Base-by-base conservation (phyloP, 2,329 filamentous ascomycete genomes). In the Plectosphaerella plurivora region DNA sequence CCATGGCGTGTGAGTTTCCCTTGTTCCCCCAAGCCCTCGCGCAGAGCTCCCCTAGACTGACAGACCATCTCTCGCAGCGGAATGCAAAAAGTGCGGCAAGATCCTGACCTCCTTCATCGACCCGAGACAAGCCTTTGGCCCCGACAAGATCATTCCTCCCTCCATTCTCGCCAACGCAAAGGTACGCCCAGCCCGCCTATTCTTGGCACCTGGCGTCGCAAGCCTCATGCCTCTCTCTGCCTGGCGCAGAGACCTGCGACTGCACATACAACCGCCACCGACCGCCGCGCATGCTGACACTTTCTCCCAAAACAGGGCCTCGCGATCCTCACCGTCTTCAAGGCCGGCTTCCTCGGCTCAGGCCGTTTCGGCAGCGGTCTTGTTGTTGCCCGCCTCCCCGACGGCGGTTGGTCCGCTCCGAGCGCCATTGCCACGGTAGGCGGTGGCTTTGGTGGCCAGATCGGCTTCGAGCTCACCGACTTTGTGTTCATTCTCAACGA, bases 401-500 rank as follows among this genome's bases (percentile, higher is more conserved):
- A 93, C 67, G 89, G 89, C 41, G 77, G 77, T 52, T 95, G 89
- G 89, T 91, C 87, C 58, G 89, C 89, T 3, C 89, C 89, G 12
- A 88, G 84, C 53, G 90, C 89, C 49, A 91, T 94, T 64, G 86
- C 86, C 50, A 91, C 88, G 1, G 84, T 87, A 25, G 90, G 90
- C 60, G 90, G 86, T 51, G 90, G 89, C 22, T 89, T 95, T 59
- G 89, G 89, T 60, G 89, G 89, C 41, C 89, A 94, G 72, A 90
- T 95, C 63, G 89, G 89, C 36, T 89, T 93, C 69, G 90, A 95
- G 70, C 72, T 95, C 56, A 94, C 90, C 54, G 90, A 94, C 68
- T 99, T 99, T 67, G 94, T 99, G 67, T 97, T 99, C 73, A 97
- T 99, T 59, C 84, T 99, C 59, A 99, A 99, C 73, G 93, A 99